Evolutionary conservation across 352 stramenopile species (phyloP).

Genomic region (Globisporangium abappressorium): DNA sequence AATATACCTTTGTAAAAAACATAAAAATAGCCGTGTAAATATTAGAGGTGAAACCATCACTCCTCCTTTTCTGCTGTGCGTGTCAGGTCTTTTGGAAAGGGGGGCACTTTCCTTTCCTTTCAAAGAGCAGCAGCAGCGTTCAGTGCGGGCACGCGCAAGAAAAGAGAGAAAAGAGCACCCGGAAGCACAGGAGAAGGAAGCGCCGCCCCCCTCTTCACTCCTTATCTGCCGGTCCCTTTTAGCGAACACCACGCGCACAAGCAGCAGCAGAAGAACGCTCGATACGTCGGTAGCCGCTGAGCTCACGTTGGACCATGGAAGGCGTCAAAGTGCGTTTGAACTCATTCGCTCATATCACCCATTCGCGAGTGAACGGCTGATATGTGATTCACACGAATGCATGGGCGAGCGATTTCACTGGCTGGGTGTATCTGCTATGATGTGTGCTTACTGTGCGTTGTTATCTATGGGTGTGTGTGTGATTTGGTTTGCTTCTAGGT

Average conservation of each 20-base stretch:
- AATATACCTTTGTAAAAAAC: background rate
- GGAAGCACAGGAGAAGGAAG: background rate
- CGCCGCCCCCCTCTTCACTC: background rate
- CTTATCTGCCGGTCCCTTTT: background rate
- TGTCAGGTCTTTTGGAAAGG: slow-evolving; percentile 1
- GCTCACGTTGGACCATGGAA: slow-evolving; percentile 32
- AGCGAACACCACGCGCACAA: background rate
- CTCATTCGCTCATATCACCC: background rate
- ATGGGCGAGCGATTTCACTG: background rate
- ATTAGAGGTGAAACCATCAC: background rate
- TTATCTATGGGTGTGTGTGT: background rate
- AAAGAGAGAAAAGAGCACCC: slow-evolving; percentile 3
- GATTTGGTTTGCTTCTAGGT: slow-evolving; percentile 36
- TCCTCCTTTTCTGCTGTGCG: background rate
- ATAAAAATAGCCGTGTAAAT: background rate
- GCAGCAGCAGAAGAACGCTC: background rate
- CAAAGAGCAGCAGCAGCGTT: background rate
- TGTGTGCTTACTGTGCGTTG: background rate
- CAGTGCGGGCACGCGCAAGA: slow-evolving; percentile 2
- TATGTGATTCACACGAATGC: background rate
- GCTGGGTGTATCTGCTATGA: background rate
- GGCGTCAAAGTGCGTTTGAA: slow-evolving; percentile 47
- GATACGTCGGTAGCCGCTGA: background rate
- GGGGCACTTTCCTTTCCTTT: background rate
- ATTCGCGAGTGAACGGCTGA: background rate